phyloP scores from a whole-genome alignment of 2,329 filamentous ascomycete species.

The Fusarium napiforme region DNA sequence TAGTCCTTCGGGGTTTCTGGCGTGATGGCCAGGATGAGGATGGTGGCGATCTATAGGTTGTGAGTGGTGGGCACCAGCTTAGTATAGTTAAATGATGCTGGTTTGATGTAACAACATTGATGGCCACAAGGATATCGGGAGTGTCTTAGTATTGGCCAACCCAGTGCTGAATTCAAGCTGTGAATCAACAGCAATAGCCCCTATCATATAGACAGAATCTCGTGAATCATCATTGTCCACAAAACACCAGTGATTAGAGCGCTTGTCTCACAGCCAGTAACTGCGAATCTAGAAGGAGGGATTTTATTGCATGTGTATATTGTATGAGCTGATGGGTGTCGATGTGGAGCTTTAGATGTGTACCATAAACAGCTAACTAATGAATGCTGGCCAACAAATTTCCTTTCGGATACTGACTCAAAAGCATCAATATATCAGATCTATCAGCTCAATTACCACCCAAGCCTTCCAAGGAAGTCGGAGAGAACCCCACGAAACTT shows the following conservation, averaged over 20 bases:
- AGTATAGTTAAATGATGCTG: too few species aligned
- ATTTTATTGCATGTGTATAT: neutral
- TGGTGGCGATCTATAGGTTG: neutral
- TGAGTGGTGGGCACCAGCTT: neutral
- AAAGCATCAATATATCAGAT: too few species aligned
- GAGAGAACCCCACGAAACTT: slow-evolving; percentile 1
- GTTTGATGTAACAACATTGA: neutral
- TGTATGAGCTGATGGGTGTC: too few species aligned
- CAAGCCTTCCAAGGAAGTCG: neutral
- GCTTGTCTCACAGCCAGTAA: neutral
- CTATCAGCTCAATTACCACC: neutral
- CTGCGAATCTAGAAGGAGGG: too few species aligned
- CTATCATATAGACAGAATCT: neutral
- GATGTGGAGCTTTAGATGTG: too few species aligned
- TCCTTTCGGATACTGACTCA: neutral
- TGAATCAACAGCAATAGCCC: too few species aligned
- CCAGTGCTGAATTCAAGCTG: neutral
- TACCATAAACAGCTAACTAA: neutral
- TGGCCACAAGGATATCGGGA: neutral
- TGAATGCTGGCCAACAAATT: neutral
- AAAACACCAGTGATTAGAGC: neutral
- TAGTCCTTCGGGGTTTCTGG: neutral
- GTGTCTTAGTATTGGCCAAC: too few species aligned
- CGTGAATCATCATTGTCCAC: neutral
- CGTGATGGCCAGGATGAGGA: neutral